Conservation (phyloP, 2,329 filamentous ascomycete species). For the Aureobasidium sp. region DNA sequence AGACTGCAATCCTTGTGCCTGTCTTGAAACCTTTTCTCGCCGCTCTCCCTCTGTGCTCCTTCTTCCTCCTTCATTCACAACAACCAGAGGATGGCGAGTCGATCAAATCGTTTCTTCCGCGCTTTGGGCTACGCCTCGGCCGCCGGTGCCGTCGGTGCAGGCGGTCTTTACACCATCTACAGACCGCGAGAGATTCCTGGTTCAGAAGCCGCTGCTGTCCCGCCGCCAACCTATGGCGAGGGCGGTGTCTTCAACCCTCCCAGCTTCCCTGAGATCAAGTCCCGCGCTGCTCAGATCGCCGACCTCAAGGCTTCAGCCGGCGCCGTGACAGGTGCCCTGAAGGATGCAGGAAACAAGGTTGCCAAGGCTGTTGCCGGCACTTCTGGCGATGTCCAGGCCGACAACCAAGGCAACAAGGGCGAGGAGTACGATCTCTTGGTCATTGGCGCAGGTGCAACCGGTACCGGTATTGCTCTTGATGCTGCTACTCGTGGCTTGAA, state of each 20-base stretch:
- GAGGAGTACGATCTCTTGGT: conserved; percentile 69
- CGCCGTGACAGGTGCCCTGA: conserved; percentile 29
- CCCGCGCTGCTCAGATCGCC: conserved; percentile 57
- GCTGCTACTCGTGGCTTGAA: conserved; percentile 71
- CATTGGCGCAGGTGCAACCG: conserved; percentile 73
- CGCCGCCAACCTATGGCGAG: conserved; percentile 62
- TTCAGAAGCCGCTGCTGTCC: conserved; percentile 59
- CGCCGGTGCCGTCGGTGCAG: conserved; percentile 47
- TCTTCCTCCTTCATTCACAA: conserved; percentile 10
- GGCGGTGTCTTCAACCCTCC: conserved; percentile 62
- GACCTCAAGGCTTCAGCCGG: conserved; percentile 50
- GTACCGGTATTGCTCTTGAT: conserved; percentile 73
- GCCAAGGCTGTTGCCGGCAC: conserved; percentile 31
- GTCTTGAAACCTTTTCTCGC: conserved; percentile 1
- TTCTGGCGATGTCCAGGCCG: conserved; percentile 23
- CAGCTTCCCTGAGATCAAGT: conserved; percentile 57
- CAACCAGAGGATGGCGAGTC: conserved; percentile 13
- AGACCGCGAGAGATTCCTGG: conserved; percentile 67
- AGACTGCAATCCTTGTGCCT: conserved; percentile 6
- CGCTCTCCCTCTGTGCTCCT: neutral
- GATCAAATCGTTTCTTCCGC: conserved; percentile 37
- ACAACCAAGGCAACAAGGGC: conserved; percentile 23
- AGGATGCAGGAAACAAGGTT: conserved; percentile 39
- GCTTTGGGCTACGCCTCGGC: conserved; percentile 54
- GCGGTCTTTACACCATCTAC: conserved; percentile 56